Base-by-base conservation (phyloP, 2,329 filamentous ascomycete species). In the Coniochaeta pulveracea region DNA sequence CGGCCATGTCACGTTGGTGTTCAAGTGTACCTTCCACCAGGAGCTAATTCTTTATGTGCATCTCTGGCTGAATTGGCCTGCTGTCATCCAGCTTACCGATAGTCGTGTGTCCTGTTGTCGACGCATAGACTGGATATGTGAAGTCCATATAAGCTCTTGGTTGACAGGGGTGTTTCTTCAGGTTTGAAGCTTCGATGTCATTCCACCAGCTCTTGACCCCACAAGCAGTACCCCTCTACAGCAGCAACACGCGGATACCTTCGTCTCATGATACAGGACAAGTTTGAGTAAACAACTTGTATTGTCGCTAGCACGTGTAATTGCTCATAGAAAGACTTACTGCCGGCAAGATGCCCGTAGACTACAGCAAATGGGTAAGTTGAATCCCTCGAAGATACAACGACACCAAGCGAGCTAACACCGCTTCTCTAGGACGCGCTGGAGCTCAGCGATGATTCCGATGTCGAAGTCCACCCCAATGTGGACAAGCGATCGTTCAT, bases 401-500 rank as follows among this genome's bases (percentile, higher is more conserved):
- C 17, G 23, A n/a, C 3, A 11, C 5, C 16, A 14, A 6, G 6
- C 12, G 14, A 27, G 23, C 35, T 36, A 18, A 34, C 22, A 12
- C 34, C 37, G 12, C 16, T n/a, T 28, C 34, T 18, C 39, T 28
- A 84, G 79, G 83, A 96, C 55, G 80, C 82, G 38, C 74, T 98
- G 52, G 91, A 98, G 76, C 78, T 98, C 53, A 94, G 85, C 51
- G 91, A 98, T 60, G 91, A 98, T 61, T 95, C 86, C 33, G 91
- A 98, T 51, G 80, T 98, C 48, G 91, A 98, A 63, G 91, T 96
- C 33, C 91, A 98, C 59, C 91, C 91, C 39, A 98, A 98, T 55
- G 91, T 98, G 55, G 91, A 98, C 64, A 98, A 98, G 60, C 76
- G 81, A 33, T 96, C 89, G 40, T 98, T 98, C 60, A 98, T 98